Conservation (phyloP, 2,329 filamentous ascomycete species). For the Penicillium griseofulvum region DNA sequence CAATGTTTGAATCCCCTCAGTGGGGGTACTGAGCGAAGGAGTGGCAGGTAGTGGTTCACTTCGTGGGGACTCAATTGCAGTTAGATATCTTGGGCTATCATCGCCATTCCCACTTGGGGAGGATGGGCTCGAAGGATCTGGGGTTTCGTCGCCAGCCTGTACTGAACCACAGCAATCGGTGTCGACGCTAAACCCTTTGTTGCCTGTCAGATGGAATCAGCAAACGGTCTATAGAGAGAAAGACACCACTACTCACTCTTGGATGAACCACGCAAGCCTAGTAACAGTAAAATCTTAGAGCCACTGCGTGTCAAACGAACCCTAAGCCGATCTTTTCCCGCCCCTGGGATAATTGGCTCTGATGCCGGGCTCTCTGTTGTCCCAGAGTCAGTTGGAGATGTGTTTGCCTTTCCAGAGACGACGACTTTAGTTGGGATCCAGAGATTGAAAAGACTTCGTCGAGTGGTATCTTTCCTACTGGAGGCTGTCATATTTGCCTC, state of each 20-base stretch:
- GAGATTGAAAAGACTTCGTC: constrained; percentile 27
- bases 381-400: constrained; percentile 18
- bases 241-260: constrained; percentile 21
- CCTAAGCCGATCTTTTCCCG: constrained; percentile 28
- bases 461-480: constrained; percentile 18
- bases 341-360: constrained; percentile 15
- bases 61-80: not conserved
- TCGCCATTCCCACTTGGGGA: not conserved
- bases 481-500: constrained; percentile 19
- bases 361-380: constrained; percentile 29
- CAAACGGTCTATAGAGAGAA: not conserved
- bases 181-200: constrained; percentile 15
- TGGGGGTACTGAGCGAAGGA: not conserved
- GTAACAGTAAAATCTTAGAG: constrained; percentile 37
- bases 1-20: not conserved
- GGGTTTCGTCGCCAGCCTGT: not conserved
- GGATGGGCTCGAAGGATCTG: not conserved
- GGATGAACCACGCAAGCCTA: constrained; percentile 31
- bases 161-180: constrained; percentile 10
- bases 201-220: constrained; percentile 9
- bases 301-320: constrained; percentile 35
- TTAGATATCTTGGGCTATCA: not conserved
- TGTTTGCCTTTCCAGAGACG: constrained; percentile 14
- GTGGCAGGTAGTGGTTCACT: constrained; percentile 6
- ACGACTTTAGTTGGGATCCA: constrained; percentile 21